These are phyloP conservation scores for Jaapia argillacea DNA, from an alignment of 768 basidiomycete species.

Conservation along the genomic window DNA sequence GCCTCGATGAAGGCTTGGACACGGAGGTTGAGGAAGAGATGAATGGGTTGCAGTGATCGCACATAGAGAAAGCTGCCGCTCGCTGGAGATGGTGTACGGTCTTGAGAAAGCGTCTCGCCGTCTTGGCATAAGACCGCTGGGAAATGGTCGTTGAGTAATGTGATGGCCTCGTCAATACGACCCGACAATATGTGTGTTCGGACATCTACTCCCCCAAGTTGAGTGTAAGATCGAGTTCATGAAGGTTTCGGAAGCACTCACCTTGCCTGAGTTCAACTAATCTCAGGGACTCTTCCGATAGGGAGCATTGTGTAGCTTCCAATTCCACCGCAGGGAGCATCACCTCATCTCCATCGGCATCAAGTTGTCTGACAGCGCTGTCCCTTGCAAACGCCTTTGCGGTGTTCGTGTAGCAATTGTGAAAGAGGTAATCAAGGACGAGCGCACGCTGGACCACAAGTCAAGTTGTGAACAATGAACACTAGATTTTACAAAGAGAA, in stretches of 20 bases:
- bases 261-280: not conserved
- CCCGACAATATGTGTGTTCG: constrained; percentile 63
- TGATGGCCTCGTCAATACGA: constrained; percentile 60
- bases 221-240: not conserved
- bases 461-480: not conserved
- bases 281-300: not conserved
- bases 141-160: constrained; percentile 60
- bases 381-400: constrained; percentile 60
- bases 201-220: constrained; percentile 56
- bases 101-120: constrained; percentile 8
- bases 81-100: not conserved
- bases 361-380: constrained; percentile 49
- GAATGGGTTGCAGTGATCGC: constrained; percentile 62
- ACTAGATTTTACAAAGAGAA: constrained; percentile 1
- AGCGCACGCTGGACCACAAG: constrained; percentile 40
- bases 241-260: constrained; percentile 1
- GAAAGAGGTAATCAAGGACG: constrained; percentile 70
- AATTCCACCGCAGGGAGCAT: constrained; percentile 13
- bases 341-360: constrained; percentile 65
- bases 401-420: constrained; percentile 63
- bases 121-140: constrained; percentile 64
- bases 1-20: constrained; percentile 85
- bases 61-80: not conserved
- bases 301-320: too few relatives aligned
- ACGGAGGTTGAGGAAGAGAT: constrained; percentile 75